Evolutionary conservation across 768 basidiomycete genomes (phyloP).

Genomic region (Boletus patriciae): DNA sequence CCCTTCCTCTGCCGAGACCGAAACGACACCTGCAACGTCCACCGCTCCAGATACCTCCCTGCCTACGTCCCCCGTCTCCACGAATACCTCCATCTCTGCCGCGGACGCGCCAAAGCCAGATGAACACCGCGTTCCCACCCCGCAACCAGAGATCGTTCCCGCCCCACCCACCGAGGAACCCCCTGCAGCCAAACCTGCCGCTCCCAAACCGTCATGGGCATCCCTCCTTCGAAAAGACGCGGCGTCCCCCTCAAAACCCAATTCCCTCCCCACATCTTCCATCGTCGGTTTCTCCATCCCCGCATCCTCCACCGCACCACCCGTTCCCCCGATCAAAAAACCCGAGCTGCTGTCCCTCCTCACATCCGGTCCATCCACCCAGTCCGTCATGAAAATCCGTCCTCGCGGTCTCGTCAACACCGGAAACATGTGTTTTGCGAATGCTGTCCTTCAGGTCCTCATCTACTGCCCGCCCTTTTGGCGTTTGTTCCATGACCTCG

Average conservation of each 20-base stretch:
- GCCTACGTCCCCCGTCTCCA: constrained; percentile 57
- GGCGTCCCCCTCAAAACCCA: constrained; percentile 41
- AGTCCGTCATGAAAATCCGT: constrained; percentile 39
- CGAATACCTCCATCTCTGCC: constrained; percentile 57
- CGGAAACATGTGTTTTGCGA: constrained; percentile 98
- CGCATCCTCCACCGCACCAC: constrained; percentile 37
- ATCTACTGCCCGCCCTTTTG: constrained; percentile 89
- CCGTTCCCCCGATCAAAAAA: constrained; percentile 42
- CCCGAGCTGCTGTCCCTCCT: constrained; percentile 57
- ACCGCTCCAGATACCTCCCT: constrained; percentile 49
- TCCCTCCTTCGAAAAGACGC: constrained; percentile 58
- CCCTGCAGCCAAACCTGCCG: constrained; percentile 22
- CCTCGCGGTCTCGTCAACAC: constrained; percentile 88
- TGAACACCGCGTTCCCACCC: constrained; percentile 11
- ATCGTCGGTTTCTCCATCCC: constrained; percentile 76
- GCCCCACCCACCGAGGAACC: background rate
- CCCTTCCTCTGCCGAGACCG: constrained; percentile 49
- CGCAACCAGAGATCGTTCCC: constrained; percentile 8
- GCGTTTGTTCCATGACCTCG: constrained; percentile 71
- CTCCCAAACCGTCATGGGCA: constrained; percentile 71
- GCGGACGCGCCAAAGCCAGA: constrained; percentile 23
- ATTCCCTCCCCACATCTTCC: constrained; percentile 64
- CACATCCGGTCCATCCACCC: constrained; percentile 37
- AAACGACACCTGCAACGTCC: constrained; percentile 50
- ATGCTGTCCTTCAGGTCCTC: constrained; percentile 87